A percentile compares a stretch with the other conserved stretches of the same genome.
Conservation (phyloP, 2,329 filamentous ascomycete species). For the Cladosporium cucumerinum region DNA sequence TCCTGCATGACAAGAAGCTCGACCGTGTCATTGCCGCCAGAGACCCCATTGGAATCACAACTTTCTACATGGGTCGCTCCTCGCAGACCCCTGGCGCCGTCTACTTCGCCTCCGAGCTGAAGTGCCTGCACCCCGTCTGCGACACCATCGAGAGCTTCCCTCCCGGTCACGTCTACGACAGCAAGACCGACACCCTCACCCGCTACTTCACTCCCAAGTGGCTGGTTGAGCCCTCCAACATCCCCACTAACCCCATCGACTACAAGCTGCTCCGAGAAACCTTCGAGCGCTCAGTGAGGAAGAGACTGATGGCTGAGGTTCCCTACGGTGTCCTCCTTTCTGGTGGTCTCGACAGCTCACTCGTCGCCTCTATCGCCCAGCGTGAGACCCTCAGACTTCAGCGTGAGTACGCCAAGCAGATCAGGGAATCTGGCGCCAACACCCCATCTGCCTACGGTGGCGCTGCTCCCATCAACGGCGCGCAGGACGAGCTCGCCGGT, state of each 20-base stretch:
- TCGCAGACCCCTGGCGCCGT: conserved; percentile 77
- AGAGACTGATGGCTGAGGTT: conserved; percentile 97
- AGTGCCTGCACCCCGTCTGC: conserved; percentile 88
- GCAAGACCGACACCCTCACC: conserved; percentile 77
- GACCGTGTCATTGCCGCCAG: conserved; percentile 90
- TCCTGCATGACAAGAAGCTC: conserved; percentile 92
- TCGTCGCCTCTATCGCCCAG: conserved; percentile 93
- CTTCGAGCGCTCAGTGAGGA: conserved; percentile 87
- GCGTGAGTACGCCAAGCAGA: conserved; percentile 39
- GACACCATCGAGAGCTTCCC: conserved; percentile 94
- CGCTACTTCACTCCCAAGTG: conserved; percentile 90
- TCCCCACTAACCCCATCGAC: conserved; percentile 78
- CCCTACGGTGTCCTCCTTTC: conserved; percentile 95
- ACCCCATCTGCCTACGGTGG: conserved; percentile 29
- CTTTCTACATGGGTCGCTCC: conserved; percentile 90
- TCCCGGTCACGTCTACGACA: conserved; percentile 94
- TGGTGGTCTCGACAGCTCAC: conserved; percentile 89
- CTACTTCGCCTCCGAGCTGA: conserved; percentile 96
- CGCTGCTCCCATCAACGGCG: conserved; percentile 42
- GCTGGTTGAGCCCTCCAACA: conserved; percentile 74
- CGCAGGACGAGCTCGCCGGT: conserved; percentile 68
- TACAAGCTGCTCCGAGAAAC: conserved; percentile 76
- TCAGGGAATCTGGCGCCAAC: conserved; percentile 31
- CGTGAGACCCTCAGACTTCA: conserved; percentile 80
- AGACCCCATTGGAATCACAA: conserved; percentile 95